These are phyloP conservation scores for Pseudocercospora fijiensis DNA, from an alignment of 2,329 filamentous ascomycete genomes.

Conservation along the genomic window DNA sequence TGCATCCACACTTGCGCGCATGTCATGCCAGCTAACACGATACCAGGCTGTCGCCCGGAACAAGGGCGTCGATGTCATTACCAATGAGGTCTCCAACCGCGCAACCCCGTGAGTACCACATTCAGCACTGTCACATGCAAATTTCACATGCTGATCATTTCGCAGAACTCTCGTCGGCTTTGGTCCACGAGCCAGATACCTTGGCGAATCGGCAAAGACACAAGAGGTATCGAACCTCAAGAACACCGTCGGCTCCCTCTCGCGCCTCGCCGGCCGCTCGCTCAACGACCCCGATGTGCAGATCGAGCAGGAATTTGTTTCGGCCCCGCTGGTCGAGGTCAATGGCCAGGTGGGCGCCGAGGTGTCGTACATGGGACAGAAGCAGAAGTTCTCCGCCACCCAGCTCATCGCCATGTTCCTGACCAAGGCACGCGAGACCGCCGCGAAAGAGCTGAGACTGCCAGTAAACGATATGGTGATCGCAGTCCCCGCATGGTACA, in stretches of 20 bases:
- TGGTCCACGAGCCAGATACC: conserved; percentile 86
- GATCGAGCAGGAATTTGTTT: conserved; percentile 88
- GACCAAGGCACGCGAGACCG: conserved; percentile 88
- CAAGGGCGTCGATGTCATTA: conserved; percentile 97
- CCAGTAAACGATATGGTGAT: conserved; percentile 92
- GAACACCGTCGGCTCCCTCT: conserved; percentile 92
- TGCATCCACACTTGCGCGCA: not conserved
- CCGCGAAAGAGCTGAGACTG: conserved; percentile 80
- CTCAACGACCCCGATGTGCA: conserved; percentile 88
- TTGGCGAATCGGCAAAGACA: conserved; percentile 94
- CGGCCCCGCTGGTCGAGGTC: conserved; percentile 80
- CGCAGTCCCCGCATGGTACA: conserved; percentile 96
- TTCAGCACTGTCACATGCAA: conserved; percentile 22
- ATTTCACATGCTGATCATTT: conserved; percentile 23
- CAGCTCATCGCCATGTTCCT: conserved; percentile 95
- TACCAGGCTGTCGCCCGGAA: conserved; percentile 81
- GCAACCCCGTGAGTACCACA: conserved; percentile 79
- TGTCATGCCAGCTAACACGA: conserved; percentile 19
- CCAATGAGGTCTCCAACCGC: conserved; percentile 98
- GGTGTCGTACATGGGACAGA: conserved; percentile 89
- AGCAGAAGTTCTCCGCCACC: conserved; percentile 90
- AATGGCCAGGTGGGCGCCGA: conserved; percentile 94
- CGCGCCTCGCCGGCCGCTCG: conserved; percentile 84
- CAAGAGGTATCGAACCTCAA: conserved; percentile 99
- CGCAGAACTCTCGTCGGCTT: conserved; percentile 88